Percentiles rank a stretch among this genome's conserved stretches.
Evolutionary conservation across 2,329 filamentous ascomycete genomes (phyloP).

Genomic region (Fusarium gaditjirri): DNA sequence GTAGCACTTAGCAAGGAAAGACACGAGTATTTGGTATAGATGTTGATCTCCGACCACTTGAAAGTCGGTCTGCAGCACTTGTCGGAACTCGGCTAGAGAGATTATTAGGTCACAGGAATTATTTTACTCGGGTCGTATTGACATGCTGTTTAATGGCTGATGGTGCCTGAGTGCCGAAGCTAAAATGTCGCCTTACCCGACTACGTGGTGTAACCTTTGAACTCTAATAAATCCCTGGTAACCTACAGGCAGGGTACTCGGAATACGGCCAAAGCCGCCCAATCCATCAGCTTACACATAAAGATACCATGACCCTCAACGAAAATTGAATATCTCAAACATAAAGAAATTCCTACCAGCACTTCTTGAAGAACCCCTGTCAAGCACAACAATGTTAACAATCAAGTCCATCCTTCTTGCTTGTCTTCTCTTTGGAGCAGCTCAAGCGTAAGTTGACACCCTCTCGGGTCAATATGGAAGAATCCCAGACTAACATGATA

Average conservation of each 20-base stretch:
- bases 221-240: neutral
- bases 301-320: accelerated
- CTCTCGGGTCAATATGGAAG: accelerated
- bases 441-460: neutral
- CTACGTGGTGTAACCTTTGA: neutral
- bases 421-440: neutral
- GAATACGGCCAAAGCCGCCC: accelerated
- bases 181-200: neutral
- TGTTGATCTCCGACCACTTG: neutral
- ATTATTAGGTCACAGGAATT: accelerated
- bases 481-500: too few relatives aligned
- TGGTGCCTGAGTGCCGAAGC: neutral
- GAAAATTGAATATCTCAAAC: accelerated
- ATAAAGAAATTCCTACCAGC: too few relatives aligned
- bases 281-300: neutral
- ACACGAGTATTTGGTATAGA: too few relatives aligned
- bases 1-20: accelerated
- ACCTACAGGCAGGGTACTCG: neutral
- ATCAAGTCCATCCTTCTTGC: neutral
- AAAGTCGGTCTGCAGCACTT: accelerated
- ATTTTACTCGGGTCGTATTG: neutral
- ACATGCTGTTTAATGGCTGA: too few relatives aligned
- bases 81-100: neutral
- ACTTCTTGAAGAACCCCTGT: accelerated
- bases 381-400: neutral